phyloP scores from a whole-genome alignment of 2,329 filamentous ascomycete genomes.

The Trichoderma endophyticum region DNA sequence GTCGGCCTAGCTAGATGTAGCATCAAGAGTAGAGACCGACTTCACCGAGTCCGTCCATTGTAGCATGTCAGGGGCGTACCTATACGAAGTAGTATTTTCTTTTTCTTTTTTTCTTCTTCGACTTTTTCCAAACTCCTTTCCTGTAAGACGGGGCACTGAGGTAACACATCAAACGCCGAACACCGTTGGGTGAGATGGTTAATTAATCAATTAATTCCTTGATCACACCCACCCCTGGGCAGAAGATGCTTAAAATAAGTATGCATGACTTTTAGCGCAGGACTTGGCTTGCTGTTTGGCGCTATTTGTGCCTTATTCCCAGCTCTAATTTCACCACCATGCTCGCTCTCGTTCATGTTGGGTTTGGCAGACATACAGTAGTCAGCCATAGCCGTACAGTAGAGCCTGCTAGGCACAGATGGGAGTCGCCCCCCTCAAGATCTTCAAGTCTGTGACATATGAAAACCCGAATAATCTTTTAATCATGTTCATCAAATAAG shows the following conservation, averaged over 20 bases:
- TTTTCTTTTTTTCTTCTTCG: background rate
- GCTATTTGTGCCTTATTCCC: conserved; percentile 8
- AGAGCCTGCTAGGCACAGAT: background rate
- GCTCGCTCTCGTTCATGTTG: background rate
- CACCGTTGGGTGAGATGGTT: background rate
- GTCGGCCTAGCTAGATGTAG: background rate
- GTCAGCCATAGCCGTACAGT: background rate
- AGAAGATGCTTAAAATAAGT: background rate
- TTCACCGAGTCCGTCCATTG: background rate
- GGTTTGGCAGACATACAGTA: background rate
- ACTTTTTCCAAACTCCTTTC: background rate
- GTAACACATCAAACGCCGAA: background rate
- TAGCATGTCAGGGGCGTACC: background rate
- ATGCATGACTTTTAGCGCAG: conserved; percentile 9
- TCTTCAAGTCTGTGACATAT: background rate
- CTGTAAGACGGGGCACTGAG: background rate
- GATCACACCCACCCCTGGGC: background rate
- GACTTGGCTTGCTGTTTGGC: conserved; percentile 4
- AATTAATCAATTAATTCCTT: background rate
- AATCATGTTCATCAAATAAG: background rate
- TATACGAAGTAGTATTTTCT: background rate
- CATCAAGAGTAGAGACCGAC: background rate
- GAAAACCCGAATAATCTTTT: background rate
- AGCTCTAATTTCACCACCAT: conserved; percentile 12
- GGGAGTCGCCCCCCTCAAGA: background rate